phyloP scores from a whole-genome alignment of 768 basidiomycete genomes.

The Suillus clintonianus region DNA sequence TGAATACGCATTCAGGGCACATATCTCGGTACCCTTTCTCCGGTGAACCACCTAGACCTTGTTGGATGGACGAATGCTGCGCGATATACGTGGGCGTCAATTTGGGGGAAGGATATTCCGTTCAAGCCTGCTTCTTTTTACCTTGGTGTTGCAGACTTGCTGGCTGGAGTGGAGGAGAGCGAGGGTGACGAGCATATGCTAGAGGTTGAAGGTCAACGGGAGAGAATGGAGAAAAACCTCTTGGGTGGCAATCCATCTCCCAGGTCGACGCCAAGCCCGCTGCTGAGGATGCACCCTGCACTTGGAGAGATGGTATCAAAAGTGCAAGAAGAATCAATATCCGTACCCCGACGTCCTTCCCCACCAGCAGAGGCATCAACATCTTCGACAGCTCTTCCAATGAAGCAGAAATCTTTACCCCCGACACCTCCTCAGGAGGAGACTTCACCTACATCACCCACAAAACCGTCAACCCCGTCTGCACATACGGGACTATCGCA shows the following conservation, averaged over 20 bases:
- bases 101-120: constrained; percentile 85
- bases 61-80: constrained; percentile 94
- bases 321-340: background rate
- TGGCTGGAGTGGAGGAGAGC: constrained; percentile 77
- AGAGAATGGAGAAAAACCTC: background rate
- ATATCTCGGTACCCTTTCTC: constrained; percentile 88
- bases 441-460: background rate
- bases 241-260: background rate
- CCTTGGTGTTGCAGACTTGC: constrained; percentile 75
- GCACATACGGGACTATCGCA: background rate
- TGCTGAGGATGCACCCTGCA: constrained; percentile 1
- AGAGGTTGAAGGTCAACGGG: background rate
- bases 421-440: background rate
- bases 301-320: constrained; percentile 4
- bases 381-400: background rate
- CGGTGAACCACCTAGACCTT: constrained; percentile 90
- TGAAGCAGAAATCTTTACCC: background rate
- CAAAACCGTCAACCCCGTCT: background rate
- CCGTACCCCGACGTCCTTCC: background rate
- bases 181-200: constrained; percentile 22
- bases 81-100: constrained; percentile 85
- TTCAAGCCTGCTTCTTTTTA: constrained; percentile 95
- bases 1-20: constrained; percentile 59
- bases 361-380: background rate
- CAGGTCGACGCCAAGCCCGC: background rate